Conservation (phyloP, 345 rosid genomes). For the Salix brachista region DNA sequence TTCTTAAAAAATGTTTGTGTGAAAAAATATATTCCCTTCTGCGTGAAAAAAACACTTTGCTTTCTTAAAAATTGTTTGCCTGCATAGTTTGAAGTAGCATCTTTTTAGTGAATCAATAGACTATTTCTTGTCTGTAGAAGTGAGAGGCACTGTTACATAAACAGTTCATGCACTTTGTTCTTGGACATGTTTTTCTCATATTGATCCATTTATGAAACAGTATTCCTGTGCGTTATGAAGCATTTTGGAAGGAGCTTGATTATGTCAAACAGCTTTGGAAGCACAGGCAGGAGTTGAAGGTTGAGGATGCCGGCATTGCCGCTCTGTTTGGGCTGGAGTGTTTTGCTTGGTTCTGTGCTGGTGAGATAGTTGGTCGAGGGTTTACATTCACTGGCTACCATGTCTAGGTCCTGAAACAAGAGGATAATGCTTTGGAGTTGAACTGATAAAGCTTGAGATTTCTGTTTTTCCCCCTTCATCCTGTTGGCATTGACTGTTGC, state of each 20-base stretch:
- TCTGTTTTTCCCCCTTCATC: background rate
- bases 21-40: too few species aligned
- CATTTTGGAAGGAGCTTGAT: constrained; percentile 63
- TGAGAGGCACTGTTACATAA: background rate
- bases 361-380: constrained; percentile 69
- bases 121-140: background rate
- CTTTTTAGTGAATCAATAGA: background rate
- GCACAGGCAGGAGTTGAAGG: constrained; percentile 52
- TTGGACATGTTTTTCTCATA: background rate
- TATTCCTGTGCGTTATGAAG: constrained; percentile 50
- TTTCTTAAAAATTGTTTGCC: background rate
- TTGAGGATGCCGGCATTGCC: constrained; percentile 63
- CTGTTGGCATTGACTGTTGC: background rate
- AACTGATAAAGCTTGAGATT: background rate
- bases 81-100: background rate
- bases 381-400: constrained; percentile 71
- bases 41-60: background rate
- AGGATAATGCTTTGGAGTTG: background rate
- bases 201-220: constrained; percentile 23
- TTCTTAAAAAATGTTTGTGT: background rate
- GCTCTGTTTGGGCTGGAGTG: constrained; percentile 69
- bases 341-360: constrained; percentile 67
- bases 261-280: constrained; percentile 51
- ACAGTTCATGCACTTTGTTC: background rate
- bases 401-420: constrained; percentile 27